These are phyloP conservation scores for Ophiocordyceps robertsii DNA, from an alignment of 2,329 filamentous ascomycete species.

Conservation along the genomic window DNA sequence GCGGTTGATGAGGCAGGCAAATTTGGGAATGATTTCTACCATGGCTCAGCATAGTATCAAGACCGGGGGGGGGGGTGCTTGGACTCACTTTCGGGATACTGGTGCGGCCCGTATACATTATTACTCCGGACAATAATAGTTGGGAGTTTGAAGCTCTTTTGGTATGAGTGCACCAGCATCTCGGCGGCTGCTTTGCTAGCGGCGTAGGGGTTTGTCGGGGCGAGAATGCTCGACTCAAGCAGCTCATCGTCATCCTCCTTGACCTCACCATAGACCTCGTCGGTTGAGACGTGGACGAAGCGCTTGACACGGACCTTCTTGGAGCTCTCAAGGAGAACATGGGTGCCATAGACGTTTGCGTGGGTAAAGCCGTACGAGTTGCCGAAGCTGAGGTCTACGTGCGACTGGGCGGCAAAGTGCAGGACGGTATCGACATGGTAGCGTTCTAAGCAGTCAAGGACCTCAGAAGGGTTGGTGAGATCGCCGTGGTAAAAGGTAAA, in stretches of 20 bases:
- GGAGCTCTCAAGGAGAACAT: slow-evolving; percentile 65
- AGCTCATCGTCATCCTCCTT: slow-evolving; percentile 58
- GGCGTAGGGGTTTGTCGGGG: slow-evolving; percentile 71
- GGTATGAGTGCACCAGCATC: slow-evolving; percentile 79
- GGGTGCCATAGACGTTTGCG: slow-evolving; percentile 75
- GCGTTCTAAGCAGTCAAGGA: slow-evolving; percentile 56
- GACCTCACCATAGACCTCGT: slow-evolving; percentile 77
- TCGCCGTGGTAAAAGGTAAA: slow-evolving; percentile 73
- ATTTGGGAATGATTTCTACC: slow-evolving; percentile 72
- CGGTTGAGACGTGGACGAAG: slow-evolving; percentile 74
- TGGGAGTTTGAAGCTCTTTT: slow-evolving; percentile 69
- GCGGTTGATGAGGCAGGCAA: slow-evolving; percentile 57
- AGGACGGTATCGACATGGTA: slow-evolving; percentile 68
- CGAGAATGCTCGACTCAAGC: slow-evolving; percentile 59
- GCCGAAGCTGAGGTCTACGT: slow-evolving; percentile 71
- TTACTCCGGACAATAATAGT: slow-evolving; percentile 71
- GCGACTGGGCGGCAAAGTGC: slow-evolving; percentile 76
- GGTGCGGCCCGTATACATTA: slow-evolving; percentile 76
- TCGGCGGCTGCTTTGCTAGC: slow-evolving; percentile 72
- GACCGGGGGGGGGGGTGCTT: slow-evolving; percentile 2
- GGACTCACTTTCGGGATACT: slow-evolving; percentile 65
- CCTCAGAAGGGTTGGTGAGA: slow-evolving; percentile 56
- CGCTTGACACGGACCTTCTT: slow-evolving; percentile 56
- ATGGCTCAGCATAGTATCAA: background rate
- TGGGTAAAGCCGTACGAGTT: slow-evolving; percentile 73